Evolutionary conservation across 257 asterid species (phyloP).

Genomic region (Cinchona pubescens): DNA sequence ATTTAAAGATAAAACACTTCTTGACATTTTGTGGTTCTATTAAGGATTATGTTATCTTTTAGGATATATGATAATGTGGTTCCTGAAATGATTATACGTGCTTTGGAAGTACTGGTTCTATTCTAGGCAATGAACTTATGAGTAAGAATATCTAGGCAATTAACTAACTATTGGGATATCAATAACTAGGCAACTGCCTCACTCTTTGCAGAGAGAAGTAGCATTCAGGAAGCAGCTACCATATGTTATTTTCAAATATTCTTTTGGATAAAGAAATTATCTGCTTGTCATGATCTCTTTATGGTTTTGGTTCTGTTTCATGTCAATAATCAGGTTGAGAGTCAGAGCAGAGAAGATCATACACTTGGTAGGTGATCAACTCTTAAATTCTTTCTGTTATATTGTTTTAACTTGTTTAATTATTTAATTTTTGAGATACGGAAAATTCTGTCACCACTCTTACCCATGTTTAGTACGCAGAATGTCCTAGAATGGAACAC

Average conservation of each 20-base stretch:
- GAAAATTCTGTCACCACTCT: background rate
- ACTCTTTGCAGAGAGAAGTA: background rate
- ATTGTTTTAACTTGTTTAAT: background rate
- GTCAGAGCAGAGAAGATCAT: slow-evolving; percentile 2
- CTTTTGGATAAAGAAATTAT: background rate
- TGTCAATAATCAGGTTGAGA: slow-evolving; percentile 16
- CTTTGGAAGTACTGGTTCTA: background rate
- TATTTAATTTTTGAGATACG: background rate
- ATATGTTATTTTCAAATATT: background rate
- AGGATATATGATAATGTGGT: background rate
- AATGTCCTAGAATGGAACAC: too few species aligned
- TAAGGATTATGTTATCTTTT: background rate
- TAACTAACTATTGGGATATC: too few species aligned
- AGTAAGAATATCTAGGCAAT: background rate
- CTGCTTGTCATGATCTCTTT: background rate
- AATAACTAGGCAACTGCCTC: too few species aligned
- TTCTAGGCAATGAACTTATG: background rate
- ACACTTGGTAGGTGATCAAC: slow-evolving; percentile 5
- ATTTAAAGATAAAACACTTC: too few species aligned
- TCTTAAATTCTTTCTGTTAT: background rate
- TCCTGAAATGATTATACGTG: background rate
- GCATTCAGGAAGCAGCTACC: background rate
- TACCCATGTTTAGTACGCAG: too few species aligned
- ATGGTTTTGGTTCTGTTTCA: background rate
- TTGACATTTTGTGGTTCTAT: background rate